Base-by-base conservation (phyloP, 2,329 filamentous ascomycete genomes). In the Fusarium sarcochroum region DNA sequence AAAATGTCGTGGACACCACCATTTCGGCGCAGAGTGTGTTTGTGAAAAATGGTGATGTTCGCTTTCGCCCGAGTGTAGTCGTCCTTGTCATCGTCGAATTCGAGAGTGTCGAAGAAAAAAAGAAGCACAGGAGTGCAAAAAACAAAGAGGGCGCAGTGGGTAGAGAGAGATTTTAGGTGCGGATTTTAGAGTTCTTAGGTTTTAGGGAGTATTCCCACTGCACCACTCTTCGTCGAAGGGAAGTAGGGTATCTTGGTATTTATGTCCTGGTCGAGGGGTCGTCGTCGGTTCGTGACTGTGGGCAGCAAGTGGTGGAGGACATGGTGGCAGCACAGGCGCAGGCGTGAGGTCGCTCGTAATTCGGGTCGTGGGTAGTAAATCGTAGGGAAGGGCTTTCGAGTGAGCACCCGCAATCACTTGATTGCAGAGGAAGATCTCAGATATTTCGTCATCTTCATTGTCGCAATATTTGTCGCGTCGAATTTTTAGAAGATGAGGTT, bases 351-450 rank as follows among this genome's bases (percentile, higher is more conserved):
- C 23, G 37, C 30, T 20, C 6, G n/a, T 13, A 5, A 14, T 23
- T 27, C 21, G 48, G 37, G 5, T 20, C n/a, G 2, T 17, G 2
- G 21, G 17, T 7, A 6, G 40, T 4, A 20, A 18, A 4, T 34
- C 7, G 6, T 17, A 10, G 5, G n/a, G 4, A n/a, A 11, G 5
- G 5, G 9, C 11, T 18, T 30, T 30, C 27, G 27, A 10, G 27
- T 14, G 3, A 2, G 4, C 5, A 9, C 23, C 30, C 30, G 35
- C 23, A 30, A 25, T 65, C 60, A 44, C 52, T 64, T 52, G 46
- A 59, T 59, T 25, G 37, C 14, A 23, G 9, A 17, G 7, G 25
- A 6, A 3, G 9, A 4, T 3, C 9, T 3, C 18, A 14, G 25
- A 7, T 4, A 7, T n/a, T 3, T 47, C n/a, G 40, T 40, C 41